Base-by-base conservation (phyloP, 805 yeast genomes). In the Lipomyces orientalis region DNA sequence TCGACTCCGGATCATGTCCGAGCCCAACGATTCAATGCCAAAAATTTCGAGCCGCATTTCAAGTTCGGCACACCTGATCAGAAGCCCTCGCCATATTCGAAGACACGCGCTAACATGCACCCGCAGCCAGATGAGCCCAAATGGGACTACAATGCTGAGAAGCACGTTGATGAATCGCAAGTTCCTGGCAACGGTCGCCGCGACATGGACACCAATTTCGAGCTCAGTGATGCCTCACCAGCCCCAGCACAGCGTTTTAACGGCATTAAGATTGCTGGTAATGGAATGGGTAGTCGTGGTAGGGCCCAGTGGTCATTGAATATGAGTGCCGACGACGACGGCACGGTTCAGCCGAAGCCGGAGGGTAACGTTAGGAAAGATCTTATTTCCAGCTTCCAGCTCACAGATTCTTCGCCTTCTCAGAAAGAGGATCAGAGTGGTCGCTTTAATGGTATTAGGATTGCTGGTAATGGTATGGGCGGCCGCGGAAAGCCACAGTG, bases 381-480 rank as follows among this genome's bases (percentile, higher is more conserved):
- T 19, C 55, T 52, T 31, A 22, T 25, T 29, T 52, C 55, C n/a
- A 52, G 19, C 29, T 10, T 52, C 4, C 33, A 52, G 33, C 29
- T 25, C 33, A 25, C 34, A 25, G 55, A 52, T 19, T 16, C 31
- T 5, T 52, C 55, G 29, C 55, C 34, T 10, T 25, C 34, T 52
- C 55, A 55, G 29, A 54, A 58, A 43, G 54, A 57, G 46, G 68
- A 57, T 25, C 56, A 58, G 12, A 22, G 37, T 10, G 57, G 54
- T 19, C 67, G 62, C 6, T 65, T 65, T 61, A 33, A 51, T 5
- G 71, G 71, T 12, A 68, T 68, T 52, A 64, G 61, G 56, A 62
- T 68, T 39, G 60, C 55, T n/a, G 69, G 71, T 8, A 68, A 68
- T 55, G 71, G 71, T 25, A 68, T 68, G 71, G 71, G 71, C 25